These are phyloP conservation scores for Purpureocillium takamizusanense DNA, from an alignment of 2,329 filamentous ascomycete genomes.

Conservation along the genomic window DNA sequence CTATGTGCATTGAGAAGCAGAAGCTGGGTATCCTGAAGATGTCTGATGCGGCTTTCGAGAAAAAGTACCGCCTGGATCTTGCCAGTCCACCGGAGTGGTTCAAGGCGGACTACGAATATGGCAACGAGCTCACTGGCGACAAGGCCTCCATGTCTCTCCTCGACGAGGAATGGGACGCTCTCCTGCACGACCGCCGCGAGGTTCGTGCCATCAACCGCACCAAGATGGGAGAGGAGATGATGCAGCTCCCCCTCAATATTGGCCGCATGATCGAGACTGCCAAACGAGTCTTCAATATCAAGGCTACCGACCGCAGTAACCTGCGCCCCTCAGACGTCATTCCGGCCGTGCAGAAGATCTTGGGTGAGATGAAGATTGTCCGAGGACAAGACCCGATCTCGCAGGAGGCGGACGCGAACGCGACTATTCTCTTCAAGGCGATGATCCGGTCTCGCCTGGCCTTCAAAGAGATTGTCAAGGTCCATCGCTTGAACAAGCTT, in stretches of 20 bases:
- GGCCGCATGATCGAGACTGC: constrained; percentile 84
- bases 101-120: constrained; percentile 55
- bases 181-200: constrained; percentile 64
- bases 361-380: constrained; percentile 75
- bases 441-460: constrained; percentile 81
- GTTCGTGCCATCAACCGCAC: constrained; percentile 59
- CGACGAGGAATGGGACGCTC: constrained; percentile 78
- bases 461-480: constrained; percentile 84
- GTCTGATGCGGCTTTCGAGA: constrained; percentile 68
- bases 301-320: constrained; percentile 77
- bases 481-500: constrained; percentile 79
- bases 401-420: constrained; percentile 74
- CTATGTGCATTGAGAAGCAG: constrained; percentile 88
- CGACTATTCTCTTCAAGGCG: constrained; percentile 87
- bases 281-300: constrained; percentile 83
- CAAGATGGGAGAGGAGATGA: constrained; percentile 70
- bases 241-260: constrained; percentile 90
- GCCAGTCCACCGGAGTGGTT: constrained; percentile 52
- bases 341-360: constrained; percentile 63
- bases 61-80: constrained; percentile 76
- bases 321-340: constrained; percentile 83
- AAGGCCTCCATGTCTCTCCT: constrained; percentile 78
- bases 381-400: constrained; percentile 79
- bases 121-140: constrained; percentile 78
- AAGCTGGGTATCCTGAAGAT: constrained; percentile 77